A percentile compares a stretch with the other conserved stretches of the same genome.
Evolutionary conservation across 2,329 filamentous ascomycete species (phyloP).

Genomic region (Trichoderma oligosporum): DNA sequence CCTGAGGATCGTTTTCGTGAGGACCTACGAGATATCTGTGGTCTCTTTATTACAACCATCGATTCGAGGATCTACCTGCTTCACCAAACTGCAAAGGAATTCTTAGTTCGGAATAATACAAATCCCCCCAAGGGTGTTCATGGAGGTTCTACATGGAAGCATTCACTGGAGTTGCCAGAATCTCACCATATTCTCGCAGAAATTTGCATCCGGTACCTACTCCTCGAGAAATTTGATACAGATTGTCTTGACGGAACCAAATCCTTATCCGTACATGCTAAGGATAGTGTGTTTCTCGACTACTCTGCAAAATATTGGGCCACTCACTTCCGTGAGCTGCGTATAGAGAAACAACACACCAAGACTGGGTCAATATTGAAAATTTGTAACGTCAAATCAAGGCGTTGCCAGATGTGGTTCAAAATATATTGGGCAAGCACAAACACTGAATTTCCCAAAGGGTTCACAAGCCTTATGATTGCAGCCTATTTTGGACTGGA

Average conservation of each 20-base stretch:
- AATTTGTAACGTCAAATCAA: not conserved
- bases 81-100: slow-evolving; percentile 27
- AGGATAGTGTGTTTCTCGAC: slow-evolving; percentile 7
- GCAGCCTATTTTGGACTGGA: slow-evolving; percentile 10
- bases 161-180: slow-evolving; percentile 9
- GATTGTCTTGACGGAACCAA: too few relatives aligned
- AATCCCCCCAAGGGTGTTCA: not conserved
- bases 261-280: not conserved
- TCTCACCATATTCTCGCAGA: slow-evolving; percentile 21
- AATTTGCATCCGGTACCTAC: slow-evolving; percentile 21
- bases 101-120: slow-evolving; percentile 17
- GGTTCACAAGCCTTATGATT: not conserved
- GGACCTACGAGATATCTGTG: slow-evolving; percentile 28
- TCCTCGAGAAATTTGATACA: slow-evolving; percentile 11
- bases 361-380: not conserved
- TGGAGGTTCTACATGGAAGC: slow-evolving; percentile 18
- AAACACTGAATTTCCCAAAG: not conserved
- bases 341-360: not conserved
- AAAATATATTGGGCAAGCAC: not conserved
- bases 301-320: slow-evolving; percentile 22
- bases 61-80: slow-evolving; percentile 25
- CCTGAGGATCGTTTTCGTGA: slow-evolving; percentile 14
- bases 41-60: slow-evolving; percentile 29
- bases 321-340: slow-evolving; percentile 7
- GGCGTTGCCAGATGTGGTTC: not conserved